Evolutionary conservation across 257 asterid genomes (phyloP).

Genomic region (Penstemon davidsonii): DNA sequence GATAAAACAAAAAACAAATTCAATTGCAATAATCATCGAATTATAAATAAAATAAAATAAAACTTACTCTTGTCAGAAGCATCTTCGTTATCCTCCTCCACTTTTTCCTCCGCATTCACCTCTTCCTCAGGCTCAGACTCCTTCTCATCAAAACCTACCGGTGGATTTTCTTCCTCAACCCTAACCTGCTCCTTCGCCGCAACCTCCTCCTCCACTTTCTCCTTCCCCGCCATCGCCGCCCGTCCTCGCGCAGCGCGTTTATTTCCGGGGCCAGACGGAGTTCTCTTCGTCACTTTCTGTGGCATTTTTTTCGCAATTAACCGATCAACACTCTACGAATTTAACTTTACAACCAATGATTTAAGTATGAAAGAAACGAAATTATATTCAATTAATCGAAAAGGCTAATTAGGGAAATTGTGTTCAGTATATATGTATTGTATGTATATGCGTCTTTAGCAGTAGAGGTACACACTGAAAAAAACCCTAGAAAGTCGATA

Average conservation of each 20-base stretch:
- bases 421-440: no score
- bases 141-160: constrained; percentile 31
- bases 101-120: constrained; percentile 17
- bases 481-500: background rate
- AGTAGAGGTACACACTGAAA: background rate
- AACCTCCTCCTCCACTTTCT: constrained; percentile 38
- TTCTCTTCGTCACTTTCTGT: constrained; percentile 57
- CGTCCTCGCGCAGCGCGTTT: constrained; percentile 59
- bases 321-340: constrained; percentile 12
- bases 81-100: background rate
- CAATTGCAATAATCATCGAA: background rate
- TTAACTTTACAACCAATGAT: background rate
- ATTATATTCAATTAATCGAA: no score
- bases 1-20: background rate
- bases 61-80: constrained; percentile 2
- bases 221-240: constrained; percentile 18
- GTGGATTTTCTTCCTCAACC: constrained; percentile 33
- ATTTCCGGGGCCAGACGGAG: constrained; percentile 74
- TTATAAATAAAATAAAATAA: background rate
- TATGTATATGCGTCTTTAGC: no score
- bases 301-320: constrained; percentile 49
- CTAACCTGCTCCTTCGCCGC: constrained; percentile 23
- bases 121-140: constrained; percentile 33
- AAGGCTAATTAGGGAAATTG: no score
- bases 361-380: background rate